Evolutionary conservation across 2,329 filamentous ascomycete genomes (phyloP), one percentile per base, ranked within the genome.

Genomic region (Ophiocordyceps australis): DNA sequence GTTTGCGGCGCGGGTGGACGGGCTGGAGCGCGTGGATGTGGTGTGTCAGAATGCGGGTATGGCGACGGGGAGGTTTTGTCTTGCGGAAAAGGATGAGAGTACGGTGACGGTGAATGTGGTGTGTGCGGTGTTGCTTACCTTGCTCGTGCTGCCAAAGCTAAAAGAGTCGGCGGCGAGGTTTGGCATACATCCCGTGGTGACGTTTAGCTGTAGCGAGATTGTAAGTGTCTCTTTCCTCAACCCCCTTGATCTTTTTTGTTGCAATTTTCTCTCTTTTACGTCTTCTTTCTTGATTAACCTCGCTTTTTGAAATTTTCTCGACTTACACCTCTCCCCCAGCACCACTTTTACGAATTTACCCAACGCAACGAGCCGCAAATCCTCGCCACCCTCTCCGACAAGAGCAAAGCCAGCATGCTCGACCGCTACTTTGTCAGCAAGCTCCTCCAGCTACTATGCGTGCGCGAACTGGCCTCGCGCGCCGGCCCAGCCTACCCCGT

Each of bases 81-180:
- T 46, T 27, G 43, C 42, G 4, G 60, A 65, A 28, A 55, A 47
- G 0, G 46, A 60, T 20, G 65, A 72, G 41, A 39, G 34, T 11
- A 55, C 42, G 0, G 43, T 71, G 20, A 61, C 57, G 0, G 53
- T 62, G 27, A 72, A 72, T 29, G 59, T 65, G 8, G 45, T 71
- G 28, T 52, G 47, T 9, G 65, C 60, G 0, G 52, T 68, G 21
- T 37, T 71, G 3, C 44, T 72, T 1, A 56, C 49, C 0, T 33
- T 59, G 0, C 42, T 65, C 1, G 22, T 70, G 3, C 30, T 71
- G 13, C 65, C 65, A 1, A 62, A 57, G 35, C 45, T 72, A 4
- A 53, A 53, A 26, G 45, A 52, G 15, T 57, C 48, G 11, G 46
- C 43, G 0, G 29, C 18, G 5, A 24, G 18, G 7, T 38, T 32